Conservation (phyloP, 2,329 filamentous ascomycete species). For the Fusarium graminum region DNA sequence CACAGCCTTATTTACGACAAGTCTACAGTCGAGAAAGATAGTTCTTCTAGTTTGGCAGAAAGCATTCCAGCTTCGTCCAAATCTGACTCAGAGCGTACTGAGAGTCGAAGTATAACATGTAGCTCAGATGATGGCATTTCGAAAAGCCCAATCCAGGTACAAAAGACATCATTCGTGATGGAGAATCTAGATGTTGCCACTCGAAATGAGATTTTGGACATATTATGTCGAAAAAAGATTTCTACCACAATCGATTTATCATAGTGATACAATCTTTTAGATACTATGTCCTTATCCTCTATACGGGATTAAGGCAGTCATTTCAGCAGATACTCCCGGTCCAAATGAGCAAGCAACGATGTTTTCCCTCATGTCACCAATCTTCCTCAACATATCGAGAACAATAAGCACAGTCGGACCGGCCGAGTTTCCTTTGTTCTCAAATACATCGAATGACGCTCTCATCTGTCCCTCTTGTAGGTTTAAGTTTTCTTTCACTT, state of each 20-base stretch:
- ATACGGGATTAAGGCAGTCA: conserved; percentile 8
- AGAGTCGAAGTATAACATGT: conserved; percentile 11
- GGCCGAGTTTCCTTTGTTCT: conserved; percentile 13
- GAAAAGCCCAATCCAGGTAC: conserved; percentile 2
- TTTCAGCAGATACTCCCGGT: conserved; percentile 10
- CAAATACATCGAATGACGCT: conserved; percentile 16
- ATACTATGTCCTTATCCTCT: not conserved
- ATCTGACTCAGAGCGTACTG: conserved; percentile 6
- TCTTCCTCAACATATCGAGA: conserved; percentile 11
- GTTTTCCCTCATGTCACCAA: conserved; percentile 10
- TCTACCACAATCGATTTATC: conserved; percentile 19
- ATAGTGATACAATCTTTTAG: not conserved
- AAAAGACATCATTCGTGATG: conserved; percentile 19
- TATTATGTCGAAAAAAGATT: conserved; percentile 18
- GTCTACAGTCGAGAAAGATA: conserved; percentile 12
- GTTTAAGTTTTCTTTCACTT: conserved; percentile 14
- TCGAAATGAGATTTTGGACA: conserved; percentile 17
- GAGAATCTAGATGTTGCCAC: conserved; percentile 15
- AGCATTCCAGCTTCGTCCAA: conserved; percentile 16
- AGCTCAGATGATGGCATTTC: conserved; percentile 8
- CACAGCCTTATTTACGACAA: conserved; percentile 9
- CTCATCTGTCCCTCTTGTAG: conserved; percentile 13
- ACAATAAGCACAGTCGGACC: conserved; percentile 10
- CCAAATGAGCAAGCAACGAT: conserved; percentile 17
- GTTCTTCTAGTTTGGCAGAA: conserved; percentile 5